Evolutionary conservation across 2,329 filamentous ascomycete genomes (phyloP).

Genomic region (Stagonosporopsis vannaccii): DNA sequence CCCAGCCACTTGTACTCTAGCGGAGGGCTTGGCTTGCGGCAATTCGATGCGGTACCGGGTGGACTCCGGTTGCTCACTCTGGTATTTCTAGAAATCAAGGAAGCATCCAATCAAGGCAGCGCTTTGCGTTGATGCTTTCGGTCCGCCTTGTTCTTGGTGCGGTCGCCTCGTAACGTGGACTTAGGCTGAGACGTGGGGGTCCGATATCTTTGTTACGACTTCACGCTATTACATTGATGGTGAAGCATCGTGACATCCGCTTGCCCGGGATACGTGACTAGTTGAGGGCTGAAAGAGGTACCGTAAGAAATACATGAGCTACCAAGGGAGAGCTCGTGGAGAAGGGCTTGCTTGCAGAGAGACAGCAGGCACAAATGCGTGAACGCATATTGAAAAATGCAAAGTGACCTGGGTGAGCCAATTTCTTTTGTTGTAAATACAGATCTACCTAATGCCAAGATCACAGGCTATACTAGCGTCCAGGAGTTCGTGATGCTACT

Average conservation of each 20-base stretch:
- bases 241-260: not conserved
- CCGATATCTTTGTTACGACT: not conserved
- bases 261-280: not conserved
- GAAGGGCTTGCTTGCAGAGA: not conserved
- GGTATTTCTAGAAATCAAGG: not conserved
- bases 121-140: not conserved
- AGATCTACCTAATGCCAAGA: not conserved
- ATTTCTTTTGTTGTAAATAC: too few species aligned
- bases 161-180: slow-evolving; percentile 1
- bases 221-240: not conserved
- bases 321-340: not conserved
- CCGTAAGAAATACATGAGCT: not conserved
- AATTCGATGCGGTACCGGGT: not conserved
- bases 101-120: not conserved
- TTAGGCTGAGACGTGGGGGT: not conserved
- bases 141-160: not conserved
- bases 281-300: not conserved
- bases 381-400: too few species aligned
- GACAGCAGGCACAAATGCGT: not conserved
- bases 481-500: not conserved
- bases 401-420: too few species aligned
- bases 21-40: slow-evolving; percentile 11
- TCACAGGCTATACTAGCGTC: not conserved
- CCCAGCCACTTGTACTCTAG: slow-evolving; percentile 15
- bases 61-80: slow-evolving; percentile 4